Conservation (phyloP, 306 rosid genomes). For the Cicer arietinum region DNA sequence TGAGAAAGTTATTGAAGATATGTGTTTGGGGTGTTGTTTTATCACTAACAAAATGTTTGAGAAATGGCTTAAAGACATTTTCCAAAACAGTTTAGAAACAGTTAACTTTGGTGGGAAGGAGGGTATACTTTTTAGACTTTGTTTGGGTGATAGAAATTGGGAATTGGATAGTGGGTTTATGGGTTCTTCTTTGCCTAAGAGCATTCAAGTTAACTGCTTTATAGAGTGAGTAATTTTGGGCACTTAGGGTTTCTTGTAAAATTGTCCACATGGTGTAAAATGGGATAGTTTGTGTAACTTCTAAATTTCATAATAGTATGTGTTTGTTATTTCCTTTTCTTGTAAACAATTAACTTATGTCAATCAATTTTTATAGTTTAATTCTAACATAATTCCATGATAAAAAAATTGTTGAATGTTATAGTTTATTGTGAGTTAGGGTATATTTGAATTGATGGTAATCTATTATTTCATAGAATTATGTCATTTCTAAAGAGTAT, state of each 20-base stretch:
- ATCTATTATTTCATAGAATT: no score
- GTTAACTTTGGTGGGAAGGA: conserved; percentile 64
- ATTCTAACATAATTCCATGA: background rate
- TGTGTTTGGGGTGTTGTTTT: conserved; percentile 63
- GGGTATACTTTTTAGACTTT: conserved; percentile 75
- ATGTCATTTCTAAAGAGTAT: no score
- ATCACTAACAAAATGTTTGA: conserved; percentile 82
- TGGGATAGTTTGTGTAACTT: conserved; percentile 62
- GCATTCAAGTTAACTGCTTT: conserved; percentile 67
- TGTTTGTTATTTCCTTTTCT: conserved; percentile 47
- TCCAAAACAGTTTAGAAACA: conserved; percentile 66
- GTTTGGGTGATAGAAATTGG: conserved; percentile 72
- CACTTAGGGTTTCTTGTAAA: conserved; percentile 48
- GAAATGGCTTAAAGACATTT: conserved; percentile 87
- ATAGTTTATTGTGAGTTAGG: no score
- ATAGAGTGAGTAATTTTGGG: conserved; percentile 48
- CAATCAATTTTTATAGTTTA: background rate
- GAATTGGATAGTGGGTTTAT: conserved; percentile 64
- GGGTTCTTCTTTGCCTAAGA: conserved; percentile 77
- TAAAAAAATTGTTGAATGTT: no score
- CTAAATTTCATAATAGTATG: conserved; percentile 62
- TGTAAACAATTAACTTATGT: background rate
- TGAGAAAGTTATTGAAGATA: conserved; percentile 68
- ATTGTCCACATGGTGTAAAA: conserved; percentile 49
- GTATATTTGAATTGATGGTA: no score